Evolutionary conservation across 805 yeast species (phyloP).

Genomic region (Starmerella geochares): DNA sequence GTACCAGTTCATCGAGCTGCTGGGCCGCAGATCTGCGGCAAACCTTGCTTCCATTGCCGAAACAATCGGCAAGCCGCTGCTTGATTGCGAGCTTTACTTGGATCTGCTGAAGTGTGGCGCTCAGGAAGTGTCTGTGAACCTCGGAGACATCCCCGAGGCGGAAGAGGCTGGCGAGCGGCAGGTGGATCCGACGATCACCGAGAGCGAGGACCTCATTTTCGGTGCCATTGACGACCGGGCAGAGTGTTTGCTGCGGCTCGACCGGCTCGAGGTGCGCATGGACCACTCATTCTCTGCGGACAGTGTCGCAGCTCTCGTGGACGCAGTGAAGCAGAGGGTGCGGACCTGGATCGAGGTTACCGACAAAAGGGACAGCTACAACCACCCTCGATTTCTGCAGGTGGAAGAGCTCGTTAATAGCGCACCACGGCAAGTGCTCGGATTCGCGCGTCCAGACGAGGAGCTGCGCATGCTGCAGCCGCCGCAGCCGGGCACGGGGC

Average conservation of each 20-base stretch:
- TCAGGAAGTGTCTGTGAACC: not conserved
- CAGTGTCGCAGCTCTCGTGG: not conserved
- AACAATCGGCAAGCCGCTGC: conserved; percentile 14
- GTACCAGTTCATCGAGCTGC: conserved; percentile 15
- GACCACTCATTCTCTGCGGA: not conserved
- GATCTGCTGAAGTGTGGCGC: not conserved
- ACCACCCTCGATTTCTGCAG: not conserved
- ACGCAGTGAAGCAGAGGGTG: not conserved
- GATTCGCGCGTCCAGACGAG: not conserved
- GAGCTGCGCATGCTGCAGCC: not conserved
- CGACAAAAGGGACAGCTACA: not conserved
- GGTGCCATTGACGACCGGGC: not conserved
- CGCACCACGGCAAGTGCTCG: not conserved
- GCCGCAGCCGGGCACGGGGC: not conserved
- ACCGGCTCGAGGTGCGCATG: not conserved
- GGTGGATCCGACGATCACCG: not conserved
- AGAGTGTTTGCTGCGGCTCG: not conserved
- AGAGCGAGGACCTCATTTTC: not conserved
- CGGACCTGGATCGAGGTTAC: not conserved
- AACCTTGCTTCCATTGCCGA: conserved; percentile 17
- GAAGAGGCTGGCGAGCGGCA: conserved; percentile 13
- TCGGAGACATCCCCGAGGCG: conserved; percentile 22
- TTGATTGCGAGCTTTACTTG: conserved; percentile 20
- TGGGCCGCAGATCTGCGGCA: conserved; percentile 18
- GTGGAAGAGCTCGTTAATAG: not conserved